Conservation (phyloP, 2,329 filamentous ascomycete species). For the Fusarium foetens region DNA sequence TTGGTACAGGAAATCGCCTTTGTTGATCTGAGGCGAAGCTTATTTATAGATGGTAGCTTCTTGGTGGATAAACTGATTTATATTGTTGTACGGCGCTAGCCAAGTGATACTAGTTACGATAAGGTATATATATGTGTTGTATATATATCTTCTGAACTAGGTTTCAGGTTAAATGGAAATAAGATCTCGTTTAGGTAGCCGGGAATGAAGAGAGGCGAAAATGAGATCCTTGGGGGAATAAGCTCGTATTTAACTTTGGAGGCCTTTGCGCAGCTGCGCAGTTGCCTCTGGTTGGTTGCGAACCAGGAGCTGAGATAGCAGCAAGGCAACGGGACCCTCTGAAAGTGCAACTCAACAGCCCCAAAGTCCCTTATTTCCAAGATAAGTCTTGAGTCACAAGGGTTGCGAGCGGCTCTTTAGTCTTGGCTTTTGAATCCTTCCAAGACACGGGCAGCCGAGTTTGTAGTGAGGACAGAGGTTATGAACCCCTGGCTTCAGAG, state of each 20-base stretch:
- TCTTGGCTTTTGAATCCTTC: slow-evolving; percentile 11
- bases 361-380: slow-evolving; percentile 4
- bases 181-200: slow-evolving; percentile 5
- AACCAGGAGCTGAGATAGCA: slow-evolving; percentile 15
- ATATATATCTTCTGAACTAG: neutral
- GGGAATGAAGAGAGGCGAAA: slow-evolving; percentile 11
- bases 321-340: slow-evolving; percentile 18
- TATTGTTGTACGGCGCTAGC: neutral
- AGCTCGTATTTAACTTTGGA: slow-evolving; percentile 9
- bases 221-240: neutral
- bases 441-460: neutral
- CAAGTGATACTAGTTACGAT: neutral
- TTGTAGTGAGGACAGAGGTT: neutral
- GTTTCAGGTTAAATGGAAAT: neutral
- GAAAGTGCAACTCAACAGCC: slow-evolving; percentile 15
- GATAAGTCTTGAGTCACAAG: neutral
- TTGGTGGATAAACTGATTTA: neutral
- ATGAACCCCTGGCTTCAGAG: neutral
- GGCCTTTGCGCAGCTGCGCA: slow-evolving; percentile 20
- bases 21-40: slow-evolving; percentile 21
- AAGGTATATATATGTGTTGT: neutral
- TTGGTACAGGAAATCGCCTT: slow-evolving; percentile 5
- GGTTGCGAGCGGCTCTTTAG: neutral
- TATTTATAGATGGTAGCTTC: neutral
- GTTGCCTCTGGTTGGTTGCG: slow-evolving; percentile 14